Conservation (phyloP, 345 rosid species). For the Euphorbia peplus region DNA sequence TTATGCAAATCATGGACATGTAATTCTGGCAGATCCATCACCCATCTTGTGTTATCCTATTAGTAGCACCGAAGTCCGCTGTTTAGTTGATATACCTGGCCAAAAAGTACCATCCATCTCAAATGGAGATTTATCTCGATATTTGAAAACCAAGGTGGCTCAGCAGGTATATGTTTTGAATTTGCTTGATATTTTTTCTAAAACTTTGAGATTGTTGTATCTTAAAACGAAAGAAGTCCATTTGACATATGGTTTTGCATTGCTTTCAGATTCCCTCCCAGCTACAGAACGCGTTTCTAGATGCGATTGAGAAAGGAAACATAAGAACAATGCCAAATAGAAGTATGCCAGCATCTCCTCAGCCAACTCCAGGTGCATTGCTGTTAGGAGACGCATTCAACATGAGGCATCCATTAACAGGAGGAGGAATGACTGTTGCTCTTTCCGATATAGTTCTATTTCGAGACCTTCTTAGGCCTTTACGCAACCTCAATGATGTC, state of each 20-base stretch:
- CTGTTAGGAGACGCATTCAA: conserved; percentile 55
- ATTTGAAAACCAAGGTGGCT: conserved; percentile 48
- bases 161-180: conserved; percentile 37
- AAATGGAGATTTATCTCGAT: conserved; percentile 63
- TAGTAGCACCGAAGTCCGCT: conserved; percentile 59
- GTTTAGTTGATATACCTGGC: conserved; percentile 67
- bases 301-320: conserved; percentile 45
- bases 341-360: conserved; percentile 57
- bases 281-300: conserved; percentile 36
- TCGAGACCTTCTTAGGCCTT: conserved; percentile 45
- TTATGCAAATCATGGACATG: conserved; percentile 48
- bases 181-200: not conserved
- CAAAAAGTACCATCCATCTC: conserved; percentile 59
- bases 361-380: conserved; percentile 53
- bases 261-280: conserved; percentile 40
- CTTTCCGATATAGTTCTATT: conserved; percentile 51
- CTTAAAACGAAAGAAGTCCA: too few species aligned
- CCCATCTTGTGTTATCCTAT: conserved; percentile 59
- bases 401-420: conserved; percentile 61
- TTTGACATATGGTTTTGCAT: too few species aligned
- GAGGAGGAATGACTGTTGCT: conserved; percentile 68
- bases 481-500: conserved; percentile 41
- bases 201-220: too few species aligned
- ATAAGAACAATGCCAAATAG: conserved; percentile 55
- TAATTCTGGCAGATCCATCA: conserved; percentile 58